Evolutionary conservation across 495 filamentous ascomycete genomes (phyloP).

Genomic region (Penicillium arizonense): DNA sequence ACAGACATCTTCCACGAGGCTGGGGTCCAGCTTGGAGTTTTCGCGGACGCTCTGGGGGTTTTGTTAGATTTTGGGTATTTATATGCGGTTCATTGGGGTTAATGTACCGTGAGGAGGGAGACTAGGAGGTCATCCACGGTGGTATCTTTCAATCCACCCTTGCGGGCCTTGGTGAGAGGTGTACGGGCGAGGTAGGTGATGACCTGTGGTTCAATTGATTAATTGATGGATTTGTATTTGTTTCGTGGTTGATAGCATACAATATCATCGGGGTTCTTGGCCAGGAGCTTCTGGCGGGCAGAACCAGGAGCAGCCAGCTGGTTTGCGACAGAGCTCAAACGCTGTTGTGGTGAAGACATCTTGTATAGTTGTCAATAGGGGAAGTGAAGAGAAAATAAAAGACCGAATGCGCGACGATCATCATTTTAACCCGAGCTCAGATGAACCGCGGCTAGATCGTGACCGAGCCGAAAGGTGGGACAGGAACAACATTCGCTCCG

Average conservation of each 20-base stretch:
- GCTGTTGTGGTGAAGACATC: slow-evolving; percentile 47
- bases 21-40: slow-evolving; percentile 76
- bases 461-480: slow-evolving; percentile 18
- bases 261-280: slow-evolving; percentile 45
- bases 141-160: slow-evolving; percentile 93
- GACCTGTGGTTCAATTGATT: slow-evolving; percentile 47
- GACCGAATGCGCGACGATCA: not conserved
- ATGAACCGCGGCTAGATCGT: slow-evolving; percentile 14
- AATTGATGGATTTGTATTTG: slow-evolving; percentile 2
- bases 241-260: slow-evolving; percentile 24
- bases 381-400: not conserved
- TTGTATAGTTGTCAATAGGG: not conserved
- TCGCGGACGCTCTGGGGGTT: slow-evolving; percentile 51
- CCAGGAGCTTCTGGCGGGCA: slow-evolving; percentile 33
- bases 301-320: slow-evolving; percentile 33
- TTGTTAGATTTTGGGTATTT: not conserved
- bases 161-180: slow-evolving; percentile 72
- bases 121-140: slow-evolving; percentile 76
- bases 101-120: slow-evolving; percentile 70
- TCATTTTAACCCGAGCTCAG: not conserved
- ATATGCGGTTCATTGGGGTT: not conserved
- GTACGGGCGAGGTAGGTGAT: slow-evolving; percentile 82
- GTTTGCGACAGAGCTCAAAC: slow-evolving; percentile 39
- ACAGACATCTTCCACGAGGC: slow-evolving; percentile 86
- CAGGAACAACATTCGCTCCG: not conserved